A percentile compares a stretch with the other conserved stretches of the same genome.
phyloP scores from a whole-genome alignment of 2,329 filamentous ascomycete genomes.

The Penicillium sumatraense region DNA sequence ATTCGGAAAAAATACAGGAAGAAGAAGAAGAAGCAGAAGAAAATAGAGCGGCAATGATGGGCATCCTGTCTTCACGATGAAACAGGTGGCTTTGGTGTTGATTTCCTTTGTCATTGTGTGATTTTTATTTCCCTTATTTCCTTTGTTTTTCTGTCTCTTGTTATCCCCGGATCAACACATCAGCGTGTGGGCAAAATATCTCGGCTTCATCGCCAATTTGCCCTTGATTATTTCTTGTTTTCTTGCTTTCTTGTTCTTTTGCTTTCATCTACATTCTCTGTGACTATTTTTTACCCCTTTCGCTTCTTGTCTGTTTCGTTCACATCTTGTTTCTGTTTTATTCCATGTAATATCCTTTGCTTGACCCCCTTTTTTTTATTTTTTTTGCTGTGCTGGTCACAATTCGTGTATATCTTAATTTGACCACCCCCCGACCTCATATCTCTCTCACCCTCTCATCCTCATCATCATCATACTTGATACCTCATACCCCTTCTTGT shows the following conservation, averaged over 20 bases:
- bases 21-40: slow-evolving; percentile 20
- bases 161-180: slow-evolving; percentile 24
- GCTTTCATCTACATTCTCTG: slow-evolving; percentile 34
- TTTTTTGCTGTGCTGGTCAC: slow-evolving; percentile 46
- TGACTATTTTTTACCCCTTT: slow-evolving; percentile 17
- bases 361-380: slow-evolving; percentile 18
- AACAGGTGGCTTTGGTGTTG: slow-evolving; percentile 22
- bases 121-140: slow-evolving; percentile 44
- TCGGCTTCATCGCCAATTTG: slow-evolving; percentile 10
- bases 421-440: slow-evolving; percentile 14
- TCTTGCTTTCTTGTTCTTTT: slow-evolving; percentile 38
- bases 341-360: slow-evolving; percentile 39
- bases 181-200: slow-evolving; percentile 19
- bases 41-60: slow-evolving; percentile 24
- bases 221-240: slow-evolving; percentile 39
- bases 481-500: slow-evolving; percentile 40
- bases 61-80: slow-evolving; percentile 14
- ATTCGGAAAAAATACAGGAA: slow-evolving; percentile 16
- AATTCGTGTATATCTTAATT: slow-evolving; percentile 45
- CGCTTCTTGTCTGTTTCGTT: slow-evolving; percentile 25
- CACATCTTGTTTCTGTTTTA: slow-evolving; percentile 27
- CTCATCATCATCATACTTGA: slow-evolving; percentile 28
- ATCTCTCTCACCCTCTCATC: too few species aligned
- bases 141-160: slow-evolving; percentile 21
- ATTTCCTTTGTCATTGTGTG: slow-evolving; percentile 57